Evolutionary conservation across 352 stramenopile species (phyloP), one percentile per base, ranked within the genome.

Genomic region (Phytophthora multivora): DNA sequence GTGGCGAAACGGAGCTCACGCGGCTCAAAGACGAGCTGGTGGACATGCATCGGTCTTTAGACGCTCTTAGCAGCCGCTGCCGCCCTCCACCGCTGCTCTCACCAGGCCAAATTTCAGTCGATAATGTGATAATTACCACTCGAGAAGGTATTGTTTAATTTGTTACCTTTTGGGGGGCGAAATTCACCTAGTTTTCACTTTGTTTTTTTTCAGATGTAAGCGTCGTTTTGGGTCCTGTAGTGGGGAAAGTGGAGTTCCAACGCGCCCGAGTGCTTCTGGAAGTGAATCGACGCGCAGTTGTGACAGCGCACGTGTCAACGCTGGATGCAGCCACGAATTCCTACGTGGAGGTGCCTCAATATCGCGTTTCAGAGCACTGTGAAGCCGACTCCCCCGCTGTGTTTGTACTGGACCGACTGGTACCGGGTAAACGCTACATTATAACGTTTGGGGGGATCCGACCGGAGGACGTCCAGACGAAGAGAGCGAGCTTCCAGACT

Each of bases 241-340:
- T 95, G 8, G 86, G 84, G 13, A 81, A 73, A 63, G 79, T 93
- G 28, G 78, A 82, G 23, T 69, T 60, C 11, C 47, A 76, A 18
- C 65, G 53, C 0, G 84, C 83, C 35, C 68, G 80, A 5, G 70
- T 95, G 46, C 59, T 95, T 23, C 65, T 95, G 15, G 86, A 95
- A 64, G 71, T 88, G 6, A 73, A 84, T 60, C 51, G 52, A 18
- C 43, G 48, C 0, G 60, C 75, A 1, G 1, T 47, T 4, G 51
- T 95, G 42, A 88, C 69, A 8, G 85, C 77, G 16, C 79, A 86
- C 31, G 57, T 89, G 16, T 82, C 75, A 5, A 65, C 77, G 11
- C 35, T 78, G n/a, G 83, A 88, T 38, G 18, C 31, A 8, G 40
- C 71, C 10, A 79, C 71, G 13, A 72, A 66, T n/a, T 54, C 69